Evolutionary conservation across 768 basidiomycete genomes (phyloP).

Genomic region (Filobasidium floriforme): DNA sequence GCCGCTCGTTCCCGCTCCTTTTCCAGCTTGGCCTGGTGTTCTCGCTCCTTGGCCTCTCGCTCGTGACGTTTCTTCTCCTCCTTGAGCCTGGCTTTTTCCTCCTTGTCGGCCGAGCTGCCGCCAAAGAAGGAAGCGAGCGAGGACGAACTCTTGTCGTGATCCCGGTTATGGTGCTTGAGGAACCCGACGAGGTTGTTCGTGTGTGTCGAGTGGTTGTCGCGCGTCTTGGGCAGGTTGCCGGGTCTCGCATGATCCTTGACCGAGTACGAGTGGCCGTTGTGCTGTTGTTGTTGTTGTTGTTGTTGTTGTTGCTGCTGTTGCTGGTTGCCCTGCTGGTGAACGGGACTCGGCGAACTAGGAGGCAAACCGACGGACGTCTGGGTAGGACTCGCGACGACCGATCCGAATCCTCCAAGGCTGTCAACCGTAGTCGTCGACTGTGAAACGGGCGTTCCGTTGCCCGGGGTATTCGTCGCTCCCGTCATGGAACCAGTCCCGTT

Average conservation of each 20-base stretch:
- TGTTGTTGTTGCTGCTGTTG: not conserved
- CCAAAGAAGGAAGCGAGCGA: slow-evolving; percentile 42
- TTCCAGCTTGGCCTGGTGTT: not conserved
- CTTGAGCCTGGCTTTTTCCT: slow-evolving; percentile 32
- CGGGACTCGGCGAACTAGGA: slow-evolving; percentile 18
- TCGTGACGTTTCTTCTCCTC: slow-evolving; percentile 36
- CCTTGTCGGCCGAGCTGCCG: slow-evolving; percentile 37
- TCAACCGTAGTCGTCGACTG: not conserved
- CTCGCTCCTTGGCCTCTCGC: slow-evolving; percentile 25
- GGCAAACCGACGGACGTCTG: slow-evolving; percentile 12
- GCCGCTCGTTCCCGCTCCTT: slow-evolving; percentile 9
- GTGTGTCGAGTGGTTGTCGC: slow-evolving; percentile 10
- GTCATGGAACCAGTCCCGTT: not conserved
- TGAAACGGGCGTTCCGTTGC: not conserved
- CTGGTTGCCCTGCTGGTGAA: slow-evolving; percentile 5
- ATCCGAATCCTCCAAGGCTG: not conserved
- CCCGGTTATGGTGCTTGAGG: slow-evolving; percentile 41
- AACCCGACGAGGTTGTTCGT: slow-evolving; percentile 31
- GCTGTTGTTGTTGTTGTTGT: not conserved
- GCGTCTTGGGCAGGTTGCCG: slow-evolving; percentile 9
- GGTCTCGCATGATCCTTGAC: slow-evolving; percentile 11
- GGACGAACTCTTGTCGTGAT: slow-evolving; percentile 41
- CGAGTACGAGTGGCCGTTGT: slow-evolving; percentile 10
- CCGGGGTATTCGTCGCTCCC: not conserved
- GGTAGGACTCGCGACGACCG: slow-evolving; percentile 3